Evolutionary conservation across 2,329 filamentous ascomycete genomes (phyloP), one percentile per base, ranked within the genome.

Genomic region (Stachybotrys elegans): DNA sequence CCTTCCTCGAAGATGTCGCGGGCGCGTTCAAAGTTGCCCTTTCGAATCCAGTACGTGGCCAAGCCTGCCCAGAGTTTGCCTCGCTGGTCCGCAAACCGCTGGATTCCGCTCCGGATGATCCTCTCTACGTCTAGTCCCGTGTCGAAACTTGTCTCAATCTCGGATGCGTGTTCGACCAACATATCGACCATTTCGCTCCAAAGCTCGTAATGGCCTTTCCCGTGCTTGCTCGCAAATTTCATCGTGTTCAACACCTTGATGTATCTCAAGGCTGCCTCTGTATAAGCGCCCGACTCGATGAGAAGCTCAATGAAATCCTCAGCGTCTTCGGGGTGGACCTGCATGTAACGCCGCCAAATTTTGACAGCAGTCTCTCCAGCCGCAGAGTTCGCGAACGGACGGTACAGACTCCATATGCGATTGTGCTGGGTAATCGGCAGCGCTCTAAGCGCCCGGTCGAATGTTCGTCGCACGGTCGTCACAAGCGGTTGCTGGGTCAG

Each of bases 171-270:
- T 47, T 87, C 87, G 35, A 98, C 94, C 37, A 98, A 73, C 51
- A 97, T 65, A 58, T 98, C 93, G 27, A 97, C 84, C 88, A 98
- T 94, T 63, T 98, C 93, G 51, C 83, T 93, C 93, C 93, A 98
- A 40, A 98, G 76, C 65, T 98, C 90, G 62, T 95, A 98, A 50
- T 92, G 88, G 1, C 93, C 92, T 67, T 95, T 96, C 47, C 88
- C 88, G 53, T 93, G 83, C 67, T 94, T 95, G 69, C 92, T 97
- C 60, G 83, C 81, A 67, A 98, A 97, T 27, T 83, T 83, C 4
- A 87, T 80, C 56, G 96, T 91, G 71, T 97, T 91, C 57, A 98
- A 76, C 42, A 97, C 84, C 39, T 89, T 81, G 62, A 97, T 95
- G 65, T 95, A 98, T 53, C 85, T 84, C 62, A 86, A 85, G 44